These are phyloP conservation scores for Amyloporia xantha DNA, from an alignment of 768 basidiomycete species.

Conservation along the genomic window DNA sequence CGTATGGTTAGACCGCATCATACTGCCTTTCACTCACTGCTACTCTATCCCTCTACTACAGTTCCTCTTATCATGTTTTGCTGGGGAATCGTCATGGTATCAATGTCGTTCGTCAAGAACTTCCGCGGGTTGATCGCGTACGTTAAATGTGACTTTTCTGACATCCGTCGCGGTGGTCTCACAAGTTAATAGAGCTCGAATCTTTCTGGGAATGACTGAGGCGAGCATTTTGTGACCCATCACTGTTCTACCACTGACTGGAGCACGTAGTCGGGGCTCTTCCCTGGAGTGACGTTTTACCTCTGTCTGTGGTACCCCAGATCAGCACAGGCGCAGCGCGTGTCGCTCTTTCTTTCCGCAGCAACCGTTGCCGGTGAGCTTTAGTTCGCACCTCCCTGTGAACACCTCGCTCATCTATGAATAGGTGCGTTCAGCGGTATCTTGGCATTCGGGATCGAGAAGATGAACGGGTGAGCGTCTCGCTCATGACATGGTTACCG, in stretches of 20 bases:
- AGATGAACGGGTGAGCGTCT: conserved; percentile 8
- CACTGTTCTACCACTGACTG: no score
- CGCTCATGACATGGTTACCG: background rate
- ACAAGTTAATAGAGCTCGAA: no score
- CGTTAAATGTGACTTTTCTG: background rate
- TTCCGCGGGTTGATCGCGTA: conserved; percentile 6
- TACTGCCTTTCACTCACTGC: background rate
- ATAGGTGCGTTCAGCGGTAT: conserved; percentile 10
- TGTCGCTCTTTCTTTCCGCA: conserved; percentile 6
- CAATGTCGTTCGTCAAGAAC: conserved; percentile 6
- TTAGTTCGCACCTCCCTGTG: background rate
- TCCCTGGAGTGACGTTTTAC: conserved; percentile 11
- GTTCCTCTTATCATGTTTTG: conserved; percentile 7
- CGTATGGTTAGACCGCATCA: no score
- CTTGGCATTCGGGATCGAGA: conserved; percentile 9
- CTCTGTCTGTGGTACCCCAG: conserved; percentile 11
- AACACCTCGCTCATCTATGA: background rate
- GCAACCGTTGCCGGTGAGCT: conserved; percentile 7
- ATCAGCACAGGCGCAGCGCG: conserved; percentile 2
- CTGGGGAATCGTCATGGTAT: conserved; percentile 5
- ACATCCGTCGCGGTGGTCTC: background rate
- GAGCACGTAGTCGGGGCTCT: conserved; percentile 9
- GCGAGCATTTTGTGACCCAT: background rate
- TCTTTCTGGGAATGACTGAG: conserved; percentile 7
- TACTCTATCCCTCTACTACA: background rate